Percentiles rank a stretch among this genome's conserved stretches.
These are phyloP conservation scores for Nemania abortiva DNA, from an alignment of 2,329 filamentous ascomycete genomes.

Conservation along the genomic window DNA sequence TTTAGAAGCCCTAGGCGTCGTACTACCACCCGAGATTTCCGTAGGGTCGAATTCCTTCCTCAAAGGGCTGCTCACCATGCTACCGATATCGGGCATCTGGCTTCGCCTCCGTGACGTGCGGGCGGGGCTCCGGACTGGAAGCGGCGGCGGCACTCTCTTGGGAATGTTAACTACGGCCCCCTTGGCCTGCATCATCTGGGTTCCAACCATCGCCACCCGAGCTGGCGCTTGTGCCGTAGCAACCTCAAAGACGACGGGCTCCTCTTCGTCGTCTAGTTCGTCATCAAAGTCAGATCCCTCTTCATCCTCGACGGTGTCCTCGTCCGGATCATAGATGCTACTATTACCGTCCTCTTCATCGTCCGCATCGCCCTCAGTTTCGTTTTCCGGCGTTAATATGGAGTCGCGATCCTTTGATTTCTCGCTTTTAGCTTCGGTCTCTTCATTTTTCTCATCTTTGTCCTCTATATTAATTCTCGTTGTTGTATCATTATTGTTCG, in stretches of 20 bases:
- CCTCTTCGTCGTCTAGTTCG: slow-evolving; percentile 65
- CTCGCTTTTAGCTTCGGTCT: slow-evolving; percentile 19
- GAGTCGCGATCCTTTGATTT: slow-evolving; percentile 21
- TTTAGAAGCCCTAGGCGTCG: slow-evolving; percentile 44
- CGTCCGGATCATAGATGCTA: slow-evolving; percentile 51
- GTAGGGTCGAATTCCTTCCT: slow-evolving; percentile 60
- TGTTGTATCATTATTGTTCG: slow-evolving; percentile 35
- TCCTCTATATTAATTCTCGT: neutral
- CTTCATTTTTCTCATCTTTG: slow-evolving; percentile 7
- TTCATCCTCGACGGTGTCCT: slow-evolving; percentile 51
- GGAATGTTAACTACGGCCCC: slow-evolving; percentile 87
- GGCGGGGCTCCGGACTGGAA: slow-evolving; percentile 82
- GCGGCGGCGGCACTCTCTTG: slow-evolving; percentile 80
- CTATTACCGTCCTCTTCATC: slow-evolving; percentile 34
- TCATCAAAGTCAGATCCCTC: slow-evolving; percentile 55
- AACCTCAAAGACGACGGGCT: slow-evolving; percentile 77
- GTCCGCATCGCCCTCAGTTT: slow-evolving; percentile 32
- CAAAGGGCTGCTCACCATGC: slow-evolving; percentile 63
- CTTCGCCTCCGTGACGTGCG: slow-evolving; percentile 66
- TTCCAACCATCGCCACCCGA: slow-evolving; percentile 69
- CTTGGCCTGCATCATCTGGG: slow-evolving; percentile 76
- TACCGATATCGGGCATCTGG: slow-evolving; percentile 70
- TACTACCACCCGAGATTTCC: slow-evolving; percentile 42
- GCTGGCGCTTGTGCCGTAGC: slow-evolving; percentile 68
- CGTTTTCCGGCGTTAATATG: slow-evolving; percentile 11